Base-by-base conservation (phyloP, 345 rosid species). In the Eucalyptus dawsonii region DNA sequence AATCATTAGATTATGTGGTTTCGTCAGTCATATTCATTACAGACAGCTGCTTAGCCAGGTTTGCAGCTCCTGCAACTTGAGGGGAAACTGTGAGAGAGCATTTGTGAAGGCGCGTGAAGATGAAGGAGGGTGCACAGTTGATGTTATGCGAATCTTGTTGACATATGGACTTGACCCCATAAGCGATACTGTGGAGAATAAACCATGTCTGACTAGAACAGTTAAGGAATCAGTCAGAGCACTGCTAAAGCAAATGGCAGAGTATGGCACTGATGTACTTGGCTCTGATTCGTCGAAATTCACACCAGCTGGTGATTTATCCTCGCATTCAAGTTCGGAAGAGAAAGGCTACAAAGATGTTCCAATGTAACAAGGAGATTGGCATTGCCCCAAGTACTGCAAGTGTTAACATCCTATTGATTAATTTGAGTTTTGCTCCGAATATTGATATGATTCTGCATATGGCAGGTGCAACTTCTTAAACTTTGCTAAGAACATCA, bases 51-150 rank as follows among this genome's bases (percentile, higher is more conserved):
- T 90, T 88, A 90, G 53, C 89, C 91, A 96, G 98, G 97, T 95
- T 89, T 97, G 99, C 94, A 94, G 99, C 91, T 93, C 96, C 91
- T 97, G 99, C 93, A 93, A 90, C 90, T 93, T 95, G 91, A 95
- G 99, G 92, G 99, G 98, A 88, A 93, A 94, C 90, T 97, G 98
- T 92, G 98, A 95, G 87, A 94, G 99, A 90, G 99, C 98, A 29
- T 97, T 94, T 88, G 95, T 93, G 56, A 93, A 94, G 90, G 96
- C 95, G 56, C 92, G 89, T 34, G 95, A 94, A 87, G 94, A 94
- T 85, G 96, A 97, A 93, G 95, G 93, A 88, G 97, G 93, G 62
- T 92, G 94, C 88, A 96, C 97, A 25, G 94, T 95, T 65, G 99
- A 97, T 95, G 96, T 97, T 89, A 97, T 97, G 95, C 97, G 98